These are phyloP conservation scores for Aspergillus arachidicola DNA, from an alignment of 2,329 filamentous ascomycete species.

Conservation along the genomic window DNA sequence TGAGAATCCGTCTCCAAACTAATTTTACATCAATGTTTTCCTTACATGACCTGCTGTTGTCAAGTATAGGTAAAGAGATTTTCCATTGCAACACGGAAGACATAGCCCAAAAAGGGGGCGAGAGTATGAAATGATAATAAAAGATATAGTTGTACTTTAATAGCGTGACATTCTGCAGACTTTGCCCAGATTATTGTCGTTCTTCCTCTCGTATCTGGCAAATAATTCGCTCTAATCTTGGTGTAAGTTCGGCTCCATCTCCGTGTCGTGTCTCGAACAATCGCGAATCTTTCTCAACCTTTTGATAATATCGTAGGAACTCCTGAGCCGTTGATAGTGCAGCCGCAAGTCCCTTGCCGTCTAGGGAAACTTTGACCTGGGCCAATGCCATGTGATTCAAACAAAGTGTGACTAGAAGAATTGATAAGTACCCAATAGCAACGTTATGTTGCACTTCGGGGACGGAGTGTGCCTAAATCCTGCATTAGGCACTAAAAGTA, in stretches of 20 bases:
- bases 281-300: conserved; percentile 55
- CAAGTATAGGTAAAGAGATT: neutral
- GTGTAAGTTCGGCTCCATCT: conserved; percentile 55
- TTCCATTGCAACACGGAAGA: neutral
- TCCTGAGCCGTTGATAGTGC: conserved; percentile 63
- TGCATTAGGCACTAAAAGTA: conserved; percentile 15
- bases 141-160: neutral
- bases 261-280: conserved; percentile 50
- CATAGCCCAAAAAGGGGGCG: neutral
- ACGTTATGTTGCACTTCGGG: conserved; percentile 79
- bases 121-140: neutral
- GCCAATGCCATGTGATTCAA: conserved; percentile 53
- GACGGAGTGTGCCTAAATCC: conserved; percentile 53
- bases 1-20: neutral
- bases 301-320: conserved; percentile 62
- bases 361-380: conserved; percentile 48
- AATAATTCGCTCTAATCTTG: conserved; percentile 57
- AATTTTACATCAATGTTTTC: neutral
- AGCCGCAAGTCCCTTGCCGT: conserved; percentile 50
- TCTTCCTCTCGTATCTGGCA: conserved; percentile 38
- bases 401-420: conserved; percentile 80
- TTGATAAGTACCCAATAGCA: conserved; percentile 80
- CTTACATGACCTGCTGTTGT: neutral
- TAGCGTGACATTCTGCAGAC: neutral
- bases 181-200: neutral